Base-by-base conservation (phyloP, 1,139 yeast genomes). In the Yamadazyma songkhlaensis region DNA sequence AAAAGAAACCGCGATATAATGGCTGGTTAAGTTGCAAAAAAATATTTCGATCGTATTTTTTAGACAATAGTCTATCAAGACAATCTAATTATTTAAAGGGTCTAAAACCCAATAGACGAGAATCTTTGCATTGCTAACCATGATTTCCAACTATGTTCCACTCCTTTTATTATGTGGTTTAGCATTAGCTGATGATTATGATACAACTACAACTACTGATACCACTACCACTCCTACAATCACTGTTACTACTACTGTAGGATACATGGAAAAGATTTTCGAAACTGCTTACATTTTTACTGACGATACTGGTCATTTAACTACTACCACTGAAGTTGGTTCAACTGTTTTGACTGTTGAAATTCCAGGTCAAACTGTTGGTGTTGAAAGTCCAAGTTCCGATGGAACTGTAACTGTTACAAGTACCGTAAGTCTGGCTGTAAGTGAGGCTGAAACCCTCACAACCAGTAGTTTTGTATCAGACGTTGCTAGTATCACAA, bases 251-350 rank as follows among this genome's bases (percentile, higher is more conserved):
- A 55, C 62, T 14, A 57, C 67, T 3, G 55, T 56, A 2, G 59
- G 55, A 4, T 51, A 47, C 26, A 46, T 54, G 24, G 71, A 55
- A 37, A 53, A 57, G 26, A 50, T 66, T 28, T 61, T 49, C 32
- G 67, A 61, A 35, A 62, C 71, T 5, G 65, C 50, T 21, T 68
- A 67, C 45, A 48, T 67, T 21, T 69, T 47, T 47, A 65, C 72
- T 32, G 47, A 57, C 35, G 40, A 54, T 10, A 49, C 47, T 31
- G 71, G 72, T 7, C 41, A 38, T 8, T 57, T 64, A 46, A 68
- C 74, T 26, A 63, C 74, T 14, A 48, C 55, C 13, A 57, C 61
- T 13, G 51, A 51, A 15, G 46, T 50, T 22, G 66, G 64, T 9
- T 55, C 61, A 31, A 59, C 64, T 31, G 42, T 31, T 7, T 35